Evolutionary conservation across 305 asterid genomes (phyloP), one percentile per base, ranked within the genome.

Genomic region (Fraxinus greggii): DNA sequence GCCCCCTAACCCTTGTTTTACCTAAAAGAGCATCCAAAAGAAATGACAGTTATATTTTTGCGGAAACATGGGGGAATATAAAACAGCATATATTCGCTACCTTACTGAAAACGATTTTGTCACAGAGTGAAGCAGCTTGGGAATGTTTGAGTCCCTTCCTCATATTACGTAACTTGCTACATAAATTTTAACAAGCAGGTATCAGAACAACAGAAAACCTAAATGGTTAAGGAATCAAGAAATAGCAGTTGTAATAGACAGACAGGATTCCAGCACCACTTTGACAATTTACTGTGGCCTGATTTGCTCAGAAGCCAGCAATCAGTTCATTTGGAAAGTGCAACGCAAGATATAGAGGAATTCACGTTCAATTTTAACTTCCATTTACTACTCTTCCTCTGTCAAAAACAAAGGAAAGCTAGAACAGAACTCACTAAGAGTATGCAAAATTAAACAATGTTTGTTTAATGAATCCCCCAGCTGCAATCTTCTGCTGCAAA

Each of bases 1-100:
- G 63, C 98, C 97, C 69, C 98, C 97, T 78, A 94, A 88, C 75
- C 97, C 97, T 94, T 93, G 89, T 88, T 93, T 94, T 59, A 93
- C 94, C 98, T 94, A 77, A 86, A 78, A 75, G 84, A 80, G 67
- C 28, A 80, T 75, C 80, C 70, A 70, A 63, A 73, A 77, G 77
- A 79, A 48, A 73, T 36, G 79, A 54, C 33, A 29, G 48, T 83
- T 78, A 85, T 48, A 85, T 59, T 40, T 63, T 54, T 70, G 84
- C 7, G 70, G 74, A 54, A 82, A 70, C 32, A 56, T 81, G 48
- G 33, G 35, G 3, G 72, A 24, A 80, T 33, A 63, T 65, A 56
- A 56, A 19, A 32, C 63, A 74, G 63, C 48, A 75, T 56, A 82
- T 67, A 79, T 65, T 77, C 76, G 83, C 83, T 51, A 93, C 98